Conservation (phyloP, 164 flowering plant genomes). For the Kalanchoe fedtschenkoi region DNA sequence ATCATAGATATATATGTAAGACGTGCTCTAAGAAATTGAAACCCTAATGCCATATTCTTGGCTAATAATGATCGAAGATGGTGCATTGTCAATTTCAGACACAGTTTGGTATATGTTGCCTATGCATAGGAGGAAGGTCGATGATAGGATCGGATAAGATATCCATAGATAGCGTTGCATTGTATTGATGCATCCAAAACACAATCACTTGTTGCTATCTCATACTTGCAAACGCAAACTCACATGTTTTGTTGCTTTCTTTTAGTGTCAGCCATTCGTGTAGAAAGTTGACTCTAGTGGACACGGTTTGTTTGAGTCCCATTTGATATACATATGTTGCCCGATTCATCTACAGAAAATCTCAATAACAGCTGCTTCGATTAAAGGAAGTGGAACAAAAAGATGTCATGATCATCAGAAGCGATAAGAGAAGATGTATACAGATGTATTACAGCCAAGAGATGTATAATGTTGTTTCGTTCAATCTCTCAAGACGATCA, state of each 20-base stretch:
- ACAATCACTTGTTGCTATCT: not conserved
- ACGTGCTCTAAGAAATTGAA: no score
- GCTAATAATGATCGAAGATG: no score
- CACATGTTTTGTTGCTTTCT: constrained; percentile 29
- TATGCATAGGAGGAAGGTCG: no score
- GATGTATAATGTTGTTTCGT: no score
- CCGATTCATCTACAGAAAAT: not conserved
- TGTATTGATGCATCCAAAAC: not conserved
- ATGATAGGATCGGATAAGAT: no score
- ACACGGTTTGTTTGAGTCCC: constrained; percentile 12
- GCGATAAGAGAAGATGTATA: not conserved
- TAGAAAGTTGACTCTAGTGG: constrained; percentile 31
- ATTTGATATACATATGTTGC: not conserved
- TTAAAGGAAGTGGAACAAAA: not conserved
- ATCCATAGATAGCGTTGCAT: not conserved
- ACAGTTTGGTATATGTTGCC: no score
- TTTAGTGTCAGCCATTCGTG: constrained; percentile 30
- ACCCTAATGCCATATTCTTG: no score
- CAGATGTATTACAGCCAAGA: no score
- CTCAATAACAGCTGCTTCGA: not conserved
- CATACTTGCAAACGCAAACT: not conserved
- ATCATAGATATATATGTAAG: no score
- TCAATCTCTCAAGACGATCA: no score
- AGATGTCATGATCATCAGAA: not conserved
- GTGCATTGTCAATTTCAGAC: no score